Evolutionary conservation across 2,329 filamentous ascomycete species (phyloP), one percentile per base, ranked within the genome.

Genomic region (Epichloe festucae): DNA sequence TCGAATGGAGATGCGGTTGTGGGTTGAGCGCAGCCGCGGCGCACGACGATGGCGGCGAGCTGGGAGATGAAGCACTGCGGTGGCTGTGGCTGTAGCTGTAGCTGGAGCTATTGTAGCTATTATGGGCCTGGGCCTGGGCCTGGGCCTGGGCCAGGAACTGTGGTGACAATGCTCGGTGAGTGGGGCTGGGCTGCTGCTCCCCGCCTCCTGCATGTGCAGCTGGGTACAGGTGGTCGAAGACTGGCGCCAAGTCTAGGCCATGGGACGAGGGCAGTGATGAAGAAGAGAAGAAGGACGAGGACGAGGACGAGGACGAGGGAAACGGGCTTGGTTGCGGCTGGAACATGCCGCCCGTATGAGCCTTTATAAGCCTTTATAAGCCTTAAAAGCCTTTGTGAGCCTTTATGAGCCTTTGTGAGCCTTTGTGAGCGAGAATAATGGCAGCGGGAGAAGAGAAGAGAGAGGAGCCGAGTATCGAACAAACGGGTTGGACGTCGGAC

Each of bases 261-360:
- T 72, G 72, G 40, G 66, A 59, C 53, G 50, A 48, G 47, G 52
- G 46, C 46, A 55, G 50, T 14, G 58, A 45, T 15, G 58, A 43
- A 17, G 56, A 56, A 27, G 56, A 55, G 57, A 67, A 68, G 58
- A 64, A 68, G 59, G 70, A 44, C 31, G 48, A 72, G 59, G 70
- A 17, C 17, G 17, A 17, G 17, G 17, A 44, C 31, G 69, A 65
- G 57, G 68, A 63, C 27, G 27, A 27, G 27, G 27, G 27, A 56
- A 71, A 76, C 51, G 75, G 70, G 50, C 73, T 73, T 51, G 73
- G 68, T 58, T 77, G 73, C 60, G 76, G 72, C 64, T 77, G 72
- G 67, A 76, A 79, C 76, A 79, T 79, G 65, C 67, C 71, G 55
- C 53, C 47, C 40, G 31, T 36, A 2, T 27, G 23, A 27, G 23